phyloP scores from a whole-genome alignment of 768 basidiomycete genomes.

The Phylloporus arenicola region DNA sequence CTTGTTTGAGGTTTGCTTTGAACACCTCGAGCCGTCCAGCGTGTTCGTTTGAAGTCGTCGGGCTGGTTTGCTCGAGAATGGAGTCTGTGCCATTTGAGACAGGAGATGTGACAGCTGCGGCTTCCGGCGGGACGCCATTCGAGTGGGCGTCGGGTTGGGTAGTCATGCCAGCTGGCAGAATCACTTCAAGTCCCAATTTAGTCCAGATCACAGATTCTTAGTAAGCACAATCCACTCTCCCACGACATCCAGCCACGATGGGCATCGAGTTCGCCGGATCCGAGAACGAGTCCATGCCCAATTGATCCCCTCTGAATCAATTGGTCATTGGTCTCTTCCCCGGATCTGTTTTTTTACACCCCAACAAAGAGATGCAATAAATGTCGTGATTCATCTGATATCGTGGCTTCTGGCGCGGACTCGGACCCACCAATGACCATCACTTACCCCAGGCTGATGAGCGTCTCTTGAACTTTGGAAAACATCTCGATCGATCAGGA shows the following conservation, averaged over 20 bases:
- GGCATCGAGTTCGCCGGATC: no score
- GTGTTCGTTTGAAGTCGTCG: not conserved
- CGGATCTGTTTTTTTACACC: no score
- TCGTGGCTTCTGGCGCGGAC: not conserved
- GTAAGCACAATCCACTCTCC: no score
- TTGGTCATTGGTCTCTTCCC: no score
- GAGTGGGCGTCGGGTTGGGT: slow-evolving; percentile 1
- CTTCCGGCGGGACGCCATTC: not conserved
- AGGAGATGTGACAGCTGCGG: not conserved
- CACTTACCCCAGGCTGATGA: not conserved
- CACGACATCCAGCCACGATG: no score
- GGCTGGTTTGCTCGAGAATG: not conserved
- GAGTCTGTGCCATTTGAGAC: not conserved
- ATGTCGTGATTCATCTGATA: no score
- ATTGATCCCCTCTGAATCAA: no score
- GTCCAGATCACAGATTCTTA: no score
- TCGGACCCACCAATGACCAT: not conserved
- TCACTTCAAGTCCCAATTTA: no score
- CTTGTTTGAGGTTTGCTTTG: slow-evolving; percentile 45
- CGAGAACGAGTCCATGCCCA: no score
- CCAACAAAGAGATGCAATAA: no score
- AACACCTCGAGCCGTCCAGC: slow-evolving; percentile 38
- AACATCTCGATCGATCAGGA: slow-evolving; percentile 19
- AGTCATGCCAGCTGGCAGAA: slow-evolving; percentile 3
- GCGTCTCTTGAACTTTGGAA: not conserved